phyloP scores from a whole-genome alignment of 371 early-diverging fungal species.

The Lichtheimia ornata region DNA sequence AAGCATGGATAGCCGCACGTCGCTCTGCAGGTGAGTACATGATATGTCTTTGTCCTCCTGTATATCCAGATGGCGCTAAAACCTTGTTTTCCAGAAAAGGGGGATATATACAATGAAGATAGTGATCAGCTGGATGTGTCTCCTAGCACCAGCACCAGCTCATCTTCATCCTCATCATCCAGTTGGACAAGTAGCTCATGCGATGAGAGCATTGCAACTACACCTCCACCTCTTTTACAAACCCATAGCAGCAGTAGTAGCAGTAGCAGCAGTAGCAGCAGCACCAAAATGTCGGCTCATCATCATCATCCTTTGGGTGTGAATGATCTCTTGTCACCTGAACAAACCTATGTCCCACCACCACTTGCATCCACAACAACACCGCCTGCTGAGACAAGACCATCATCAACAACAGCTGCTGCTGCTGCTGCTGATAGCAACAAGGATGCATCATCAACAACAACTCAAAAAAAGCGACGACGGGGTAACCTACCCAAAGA shows the following conservation, averaged over 20 bases:
- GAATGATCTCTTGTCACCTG: constrained; percentile 13
- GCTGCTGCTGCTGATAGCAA: not conserved
- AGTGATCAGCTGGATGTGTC: constrained; percentile 22
- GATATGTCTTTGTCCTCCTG: too few species aligned
- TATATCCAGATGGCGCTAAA: too few species aligned
- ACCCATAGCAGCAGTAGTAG: too few species aligned
- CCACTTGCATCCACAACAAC: constrained; percentile 6
- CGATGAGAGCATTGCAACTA: constrained; percentile 20
- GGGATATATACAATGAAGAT: not conserved
- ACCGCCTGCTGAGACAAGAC: not conserved
- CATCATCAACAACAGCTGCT: not conserved
- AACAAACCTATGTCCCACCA: constrained; percentile 1
- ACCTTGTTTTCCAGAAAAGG: constrained; percentile 6
- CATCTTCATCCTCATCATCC: constrained; percentile 24
- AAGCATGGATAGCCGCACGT: constrained; percentile 27
- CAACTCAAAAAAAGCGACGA: constrained; percentile 31
- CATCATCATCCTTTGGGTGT: constrained; percentile 8
- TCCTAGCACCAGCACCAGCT: constrained; percentile 27
- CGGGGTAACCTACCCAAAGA: constrained; percentile 67
- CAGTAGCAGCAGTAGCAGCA: constrained; percentile 9
- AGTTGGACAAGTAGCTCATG: constrained; percentile 13
- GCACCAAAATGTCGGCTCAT: not conserved
- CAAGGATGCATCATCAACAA: not conserved
- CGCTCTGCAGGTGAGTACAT: too few species aligned
- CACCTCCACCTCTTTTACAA: not conserved